A percentile compares a stretch with the other conserved stretches of the same genome.
phyloP scores from a whole-genome alignment of 148 eudicot genomes.

The Polygonum aviculare region DNA sequence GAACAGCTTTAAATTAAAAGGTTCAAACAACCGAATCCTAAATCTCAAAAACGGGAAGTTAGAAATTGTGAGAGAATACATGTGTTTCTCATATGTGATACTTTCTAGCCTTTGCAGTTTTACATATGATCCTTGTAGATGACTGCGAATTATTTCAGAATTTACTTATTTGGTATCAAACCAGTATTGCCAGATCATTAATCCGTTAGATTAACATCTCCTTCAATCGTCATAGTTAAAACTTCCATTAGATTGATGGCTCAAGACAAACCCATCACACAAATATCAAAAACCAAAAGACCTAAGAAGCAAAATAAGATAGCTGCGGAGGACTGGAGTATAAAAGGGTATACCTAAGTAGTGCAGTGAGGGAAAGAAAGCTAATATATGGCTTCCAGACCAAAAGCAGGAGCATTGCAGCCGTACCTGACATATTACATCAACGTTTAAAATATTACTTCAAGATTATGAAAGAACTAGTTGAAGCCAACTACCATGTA shows the following conservation, averaged over 20 bases:
- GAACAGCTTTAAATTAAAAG: not conserved
- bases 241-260: not conserved
- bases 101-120: not conserved
- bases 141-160: not conserved
- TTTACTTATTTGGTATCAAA: not conserved
- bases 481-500: not conserved
- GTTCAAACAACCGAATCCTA: not conserved
- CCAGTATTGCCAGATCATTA: not conserved
- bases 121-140: not conserved
- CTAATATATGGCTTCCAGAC: slow-evolving; percentile 79
- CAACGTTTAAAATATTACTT: slow-evolving; percentile 5
- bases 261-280: not conserved
- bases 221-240: not conserved
- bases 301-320: not conserved
- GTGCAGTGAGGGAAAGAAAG: slow-evolving; percentile 54
- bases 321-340: not conserved
- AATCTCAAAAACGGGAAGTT: not conserved
- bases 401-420: slow-evolving; percentile 79
- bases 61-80: not conserved
- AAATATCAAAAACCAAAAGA: not conserved
- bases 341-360: slow-evolving; percentile 47
- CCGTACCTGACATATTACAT: slow-evolving; percentile 55
- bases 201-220: not conserved
- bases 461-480: not conserved
- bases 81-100: not conserved